phyloP scores from a whole-genome alignment of 2,329 filamentous ascomycete species.

The Fusarium avenaceum region DNA sequence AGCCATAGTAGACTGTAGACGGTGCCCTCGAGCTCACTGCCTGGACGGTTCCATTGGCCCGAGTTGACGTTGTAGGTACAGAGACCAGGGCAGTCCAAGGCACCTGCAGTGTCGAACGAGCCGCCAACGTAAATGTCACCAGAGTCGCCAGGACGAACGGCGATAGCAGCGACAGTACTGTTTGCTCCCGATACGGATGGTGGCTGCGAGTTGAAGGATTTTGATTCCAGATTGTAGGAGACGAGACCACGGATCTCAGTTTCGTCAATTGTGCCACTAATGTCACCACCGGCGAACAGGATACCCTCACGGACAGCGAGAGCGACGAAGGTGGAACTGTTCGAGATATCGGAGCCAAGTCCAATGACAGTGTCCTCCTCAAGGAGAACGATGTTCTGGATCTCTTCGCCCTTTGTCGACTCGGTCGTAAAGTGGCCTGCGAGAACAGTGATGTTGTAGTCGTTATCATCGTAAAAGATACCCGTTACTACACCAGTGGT shows the following conservation, averaged over 20 bases:
- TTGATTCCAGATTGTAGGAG: slow-evolving; percentile 79
- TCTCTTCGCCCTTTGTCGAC: slow-evolving; percentile 74
- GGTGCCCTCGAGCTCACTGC: slow-evolving; percentile 76
- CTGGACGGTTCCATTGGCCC: slow-evolving; percentile 84
- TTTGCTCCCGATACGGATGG: slow-evolving; percentile 78
- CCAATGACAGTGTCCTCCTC: slow-evolving; percentile 83
- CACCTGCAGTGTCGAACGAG: slow-evolving; percentile 84
- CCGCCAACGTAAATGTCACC: slow-evolving; percentile 88
- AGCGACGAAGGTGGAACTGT: slow-evolving; percentile 80
- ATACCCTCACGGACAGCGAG: slow-evolving; percentile 75
- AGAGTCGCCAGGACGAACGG: slow-evolving; percentile 73
- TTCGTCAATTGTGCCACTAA: slow-evolving; percentile 78
- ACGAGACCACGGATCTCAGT: slow-evolving; percentile 79
- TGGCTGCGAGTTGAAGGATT: slow-evolving; percentile 78
- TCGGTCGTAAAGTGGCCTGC: slow-evolving; percentile 87
- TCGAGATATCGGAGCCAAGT: slow-evolving; percentile 73
- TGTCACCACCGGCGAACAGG: slow-evolving; percentile 84
- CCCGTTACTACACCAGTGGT: slow-evolving; percentile 81
- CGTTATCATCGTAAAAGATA: slow-evolving; percentile 78
- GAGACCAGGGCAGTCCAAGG: slow-evolving; percentile 83
- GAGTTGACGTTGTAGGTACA: slow-evolving; percentile 81
- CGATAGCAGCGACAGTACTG: slow-evolving; percentile 82
- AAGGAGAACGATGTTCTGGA: slow-evolving; percentile 86
- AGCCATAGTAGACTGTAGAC: slow-evolving; percentile 83
- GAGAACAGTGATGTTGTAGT: slow-evolving; percentile 85